phyloP scores from a whole-genome alignment of 139 green algal species.

The Coccomyxa sp. region DNA sequence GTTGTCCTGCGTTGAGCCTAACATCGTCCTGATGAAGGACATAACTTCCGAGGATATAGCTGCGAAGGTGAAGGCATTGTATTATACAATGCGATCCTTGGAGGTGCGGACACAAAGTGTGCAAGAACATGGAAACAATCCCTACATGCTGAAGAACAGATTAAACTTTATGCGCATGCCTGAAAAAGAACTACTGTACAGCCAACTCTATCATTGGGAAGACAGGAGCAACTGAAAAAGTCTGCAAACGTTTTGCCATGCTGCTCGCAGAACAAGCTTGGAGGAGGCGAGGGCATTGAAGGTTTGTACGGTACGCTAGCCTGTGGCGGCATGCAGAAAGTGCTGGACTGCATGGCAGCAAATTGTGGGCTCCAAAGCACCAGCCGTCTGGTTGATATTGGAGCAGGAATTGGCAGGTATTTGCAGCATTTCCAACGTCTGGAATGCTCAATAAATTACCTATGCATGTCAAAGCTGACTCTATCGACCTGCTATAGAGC shows the following conservation, averaged over 20 bases:
- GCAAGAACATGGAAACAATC: not conserved
- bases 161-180: not conserved
- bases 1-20: not conserved
- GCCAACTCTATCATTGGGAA: not conserved
- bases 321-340: constrained; percentile 60
- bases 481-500: too few species aligned
- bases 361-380: constrained; percentile 52
- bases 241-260: not conserved
- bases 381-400: constrained; percentile 79
- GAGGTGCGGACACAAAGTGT: constrained; percentile 29
- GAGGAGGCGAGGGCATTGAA: constrained; percentile 86
- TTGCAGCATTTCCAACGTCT: not conserved
- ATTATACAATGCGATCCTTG: constrained; percentile 54
- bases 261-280: constrained; percentile 67
- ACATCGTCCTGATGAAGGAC: not conserved
- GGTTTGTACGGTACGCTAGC: constrained; percentile 89
- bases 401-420: constrained; percentile 79
- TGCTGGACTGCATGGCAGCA: constrained; percentile 60
- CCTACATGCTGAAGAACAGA: not conserved
- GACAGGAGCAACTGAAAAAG: not conserved
- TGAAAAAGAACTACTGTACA: not conserved
- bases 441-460: too few species aligned
- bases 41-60: not conserved
- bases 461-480: not conserved
- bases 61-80: constrained; percentile 35